phyloP scores from a whole-genome alignment of 2,329 filamentous ascomycete genomes.

The Hirsutella rhossiliensis region DNA sequence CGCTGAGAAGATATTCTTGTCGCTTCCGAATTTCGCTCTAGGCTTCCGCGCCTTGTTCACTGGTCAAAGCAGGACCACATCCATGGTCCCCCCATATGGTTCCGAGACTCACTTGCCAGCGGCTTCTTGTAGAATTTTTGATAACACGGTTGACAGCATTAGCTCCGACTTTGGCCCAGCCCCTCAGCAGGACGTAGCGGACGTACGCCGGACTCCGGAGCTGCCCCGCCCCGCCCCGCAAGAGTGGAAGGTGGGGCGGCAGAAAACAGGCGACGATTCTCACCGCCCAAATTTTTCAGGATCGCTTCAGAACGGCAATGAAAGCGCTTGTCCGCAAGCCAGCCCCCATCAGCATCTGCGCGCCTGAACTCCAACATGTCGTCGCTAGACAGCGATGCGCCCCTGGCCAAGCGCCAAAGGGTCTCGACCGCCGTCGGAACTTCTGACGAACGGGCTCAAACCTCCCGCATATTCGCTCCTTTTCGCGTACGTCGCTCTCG shows the following conservation, averaged over 20 bases:
- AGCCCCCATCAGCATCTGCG: not conserved
- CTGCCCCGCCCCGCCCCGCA: too few species aligned
- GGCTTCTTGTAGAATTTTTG: too few species aligned
- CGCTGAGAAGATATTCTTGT: too few species aligned
- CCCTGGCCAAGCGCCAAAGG: slow-evolving; percentile 68
- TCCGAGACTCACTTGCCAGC: too few species aligned
- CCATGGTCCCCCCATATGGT: too few species aligned
- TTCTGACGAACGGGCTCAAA: slow-evolving; percentile 27
- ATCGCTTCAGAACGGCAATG: not conserved
- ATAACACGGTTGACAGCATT: too few species aligned
- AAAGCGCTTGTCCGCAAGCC: not conserved
- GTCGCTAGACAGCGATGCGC: slow-evolving; percentile 46
- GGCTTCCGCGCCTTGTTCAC: too few species aligned
- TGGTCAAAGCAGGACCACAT: too few species aligned
- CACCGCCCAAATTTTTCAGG: slow-evolving; percentile 15
- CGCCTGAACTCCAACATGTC: slow-evolving; percentile 30
- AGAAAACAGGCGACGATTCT: slow-evolving; percentile 7
- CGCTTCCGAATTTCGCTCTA: too few species aligned
- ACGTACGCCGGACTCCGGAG: too few species aligned
- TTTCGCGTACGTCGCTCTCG: slow-evolving; percentile 56
- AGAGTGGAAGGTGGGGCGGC: slow-evolving; percentile 5
- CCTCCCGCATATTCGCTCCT: slow-evolving; percentile 81
- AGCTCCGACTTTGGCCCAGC: too few species aligned
- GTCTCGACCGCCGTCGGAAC: slow-evolving; percentile 28
- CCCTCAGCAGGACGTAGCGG: too few species aligned